Conservation (phyloP, 2,329 filamentous ascomycete species). For the Rugonectria rugulosa region DNA sequence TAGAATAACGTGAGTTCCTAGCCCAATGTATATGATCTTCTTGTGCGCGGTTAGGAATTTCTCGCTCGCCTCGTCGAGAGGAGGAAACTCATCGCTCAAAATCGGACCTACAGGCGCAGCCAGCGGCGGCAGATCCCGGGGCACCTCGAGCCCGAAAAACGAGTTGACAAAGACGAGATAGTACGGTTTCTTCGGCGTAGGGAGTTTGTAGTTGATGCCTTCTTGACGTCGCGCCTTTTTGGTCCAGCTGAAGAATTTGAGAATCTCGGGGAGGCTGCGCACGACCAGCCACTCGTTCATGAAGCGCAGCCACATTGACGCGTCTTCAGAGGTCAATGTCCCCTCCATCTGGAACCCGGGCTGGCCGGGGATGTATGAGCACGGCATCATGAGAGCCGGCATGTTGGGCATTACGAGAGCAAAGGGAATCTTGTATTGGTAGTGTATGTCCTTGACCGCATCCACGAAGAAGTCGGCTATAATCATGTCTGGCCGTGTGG, state of each 20-base stretch:
- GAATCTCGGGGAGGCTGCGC: slow-evolving; percentile 39
- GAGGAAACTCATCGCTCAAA: slow-evolving; percentile 44
- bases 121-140: slow-evolving; percentile 50
- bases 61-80: slow-evolving; percentile 35
- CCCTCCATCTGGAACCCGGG: slow-evolving; percentile 50
- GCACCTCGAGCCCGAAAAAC: slow-evolving; percentile 51
- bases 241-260: too few relatives aligned
- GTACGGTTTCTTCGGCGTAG: slow-evolving; percentile 44
- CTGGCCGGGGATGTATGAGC: slow-evolving; percentile 49
- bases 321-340: slow-evolving; percentile 46
- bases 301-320: slow-evolving; percentile 47
- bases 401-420: slow-evolving; percentile 50
- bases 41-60: slow-evolving; percentile 44
- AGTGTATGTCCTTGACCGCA: slow-evolving; percentile 49
- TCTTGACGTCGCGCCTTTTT: too few relatives aligned
- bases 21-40: slow-evolving; percentile 49
- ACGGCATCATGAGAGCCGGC: slow-evolving; percentile 46
- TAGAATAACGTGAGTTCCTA: slow-evolving; percentile 52
- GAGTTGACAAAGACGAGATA: slow-evolving; percentile 52
- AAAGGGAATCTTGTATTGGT: slow-evolving; percentile 47
- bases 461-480: slow-evolving; percentile 55
- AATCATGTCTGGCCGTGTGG: slow-evolving; percentile 47
- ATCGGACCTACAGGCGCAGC: slow-evolving; percentile 50
- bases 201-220: slow-evolving; percentile 43
- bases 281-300: slow-evolving; percentile 44